Conservation (phyloP, 1,139 yeast genomes). For the Taiozyma sp. region DNA sequence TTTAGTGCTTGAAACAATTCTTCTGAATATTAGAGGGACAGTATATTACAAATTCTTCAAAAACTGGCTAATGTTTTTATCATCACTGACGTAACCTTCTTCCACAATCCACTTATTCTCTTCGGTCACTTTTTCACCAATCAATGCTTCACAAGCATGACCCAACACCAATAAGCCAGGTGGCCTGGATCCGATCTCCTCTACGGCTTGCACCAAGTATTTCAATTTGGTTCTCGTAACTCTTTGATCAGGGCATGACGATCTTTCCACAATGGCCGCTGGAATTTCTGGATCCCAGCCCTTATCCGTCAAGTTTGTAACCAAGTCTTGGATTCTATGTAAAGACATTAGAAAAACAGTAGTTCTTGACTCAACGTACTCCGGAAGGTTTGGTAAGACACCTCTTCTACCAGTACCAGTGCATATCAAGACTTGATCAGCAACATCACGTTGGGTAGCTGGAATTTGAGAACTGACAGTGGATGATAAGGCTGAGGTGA, state of each 20-base stretch:
- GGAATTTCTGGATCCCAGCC: slow-evolving; percentile 73
- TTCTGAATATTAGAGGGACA: neutral
- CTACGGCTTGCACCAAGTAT: slow-evolving; percentile 66
- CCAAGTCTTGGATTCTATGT: slow-evolving; percentile 70
- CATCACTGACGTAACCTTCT: slow-evolving; percentile 45
- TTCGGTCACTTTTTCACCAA: slow-evolving; percentile 22
- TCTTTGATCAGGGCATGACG: slow-evolving; percentile 91
- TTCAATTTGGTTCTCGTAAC: slow-evolving; percentile 68
- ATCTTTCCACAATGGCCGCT: slow-evolving; percentile 83
- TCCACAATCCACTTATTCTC: slow-evolving; percentile 45
- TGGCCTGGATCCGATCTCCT: slow-evolving; percentile 83
- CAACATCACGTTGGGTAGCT: slow-evolving; percentile 87
- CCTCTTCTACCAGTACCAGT: slow-evolving; percentile 96
- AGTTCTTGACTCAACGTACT: slow-evolving; percentile 65
- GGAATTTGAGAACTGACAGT: slow-evolving; percentile 84
- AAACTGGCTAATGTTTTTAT: slow-evolving; percentile 7
- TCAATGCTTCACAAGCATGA: slow-evolving; percentile 62
- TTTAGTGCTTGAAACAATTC: neutral
- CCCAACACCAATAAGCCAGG: slow-evolving; percentile 91
- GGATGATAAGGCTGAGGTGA: slow-evolving; percentile 87
- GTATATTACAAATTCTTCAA: slow-evolving; percentile 3
- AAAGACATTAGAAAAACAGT: slow-evolving; percentile 88
- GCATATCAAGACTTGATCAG: slow-evolving; percentile 88
- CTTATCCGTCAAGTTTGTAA: slow-evolving; percentile 49
- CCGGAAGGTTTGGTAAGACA: slow-evolving; percentile 72